A percentile compares a stretch with the other conserved stretches of the same genome.
Evolutionary conservation across 2,329 filamentous ascomycete species (phyloP).

Genomic region (Capronia coronata): DNA sequence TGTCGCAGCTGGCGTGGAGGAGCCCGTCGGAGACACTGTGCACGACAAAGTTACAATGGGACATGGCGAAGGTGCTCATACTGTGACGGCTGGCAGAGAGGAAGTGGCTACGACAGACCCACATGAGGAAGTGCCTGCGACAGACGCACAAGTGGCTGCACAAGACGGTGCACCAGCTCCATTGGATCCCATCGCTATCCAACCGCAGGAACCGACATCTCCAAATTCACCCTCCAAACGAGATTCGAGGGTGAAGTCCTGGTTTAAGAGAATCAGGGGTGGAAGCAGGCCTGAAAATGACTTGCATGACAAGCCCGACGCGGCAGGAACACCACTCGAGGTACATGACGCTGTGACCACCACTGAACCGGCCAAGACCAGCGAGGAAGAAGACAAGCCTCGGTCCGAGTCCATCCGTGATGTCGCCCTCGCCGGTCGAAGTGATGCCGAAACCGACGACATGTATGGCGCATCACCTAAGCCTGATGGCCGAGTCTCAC

Average conservation of each 20-base stretch:
- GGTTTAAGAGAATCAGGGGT: conserved; percentile 22
- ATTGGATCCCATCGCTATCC: conserved; percentile 3
- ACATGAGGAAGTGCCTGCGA: neutral
- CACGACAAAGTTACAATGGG: conserved; percentile 21
- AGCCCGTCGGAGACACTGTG: conserved; percentile 10
- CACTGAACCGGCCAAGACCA: neutral
- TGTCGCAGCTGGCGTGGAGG: conserved; percentile 3
- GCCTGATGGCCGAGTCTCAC: conserved; percentile 14
- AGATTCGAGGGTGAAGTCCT: conserved; percentile 25
- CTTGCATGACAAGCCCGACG: conserved; percentile 4
- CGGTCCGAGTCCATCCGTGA: conserved; percentile 26
- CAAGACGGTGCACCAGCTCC: conserved; percentile 5
- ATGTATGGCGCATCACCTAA: conserved; percentile 24
- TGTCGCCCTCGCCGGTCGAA: conserved; percentile 27
- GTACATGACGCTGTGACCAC: neutral
- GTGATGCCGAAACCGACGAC: conserved; percentile 25
- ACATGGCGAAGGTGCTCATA: conserved; percentile 13
- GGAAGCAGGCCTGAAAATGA: conserved; percentile 23
- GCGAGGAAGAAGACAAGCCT: conserved; percentile 13
- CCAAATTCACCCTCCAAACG: conserved; percentile 22
- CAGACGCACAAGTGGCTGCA: conserved; percentile 5
- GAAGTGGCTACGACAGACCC: neutral
- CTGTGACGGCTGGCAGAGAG: conserved; percentile 6
- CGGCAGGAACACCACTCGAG: conserved; percentile 1
- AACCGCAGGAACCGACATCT: conserved; percentile 11